phyloP scores from a whole-genome alignment of 352 stramenopile genomes.

The Pythium vanterpoolii region DNA sequence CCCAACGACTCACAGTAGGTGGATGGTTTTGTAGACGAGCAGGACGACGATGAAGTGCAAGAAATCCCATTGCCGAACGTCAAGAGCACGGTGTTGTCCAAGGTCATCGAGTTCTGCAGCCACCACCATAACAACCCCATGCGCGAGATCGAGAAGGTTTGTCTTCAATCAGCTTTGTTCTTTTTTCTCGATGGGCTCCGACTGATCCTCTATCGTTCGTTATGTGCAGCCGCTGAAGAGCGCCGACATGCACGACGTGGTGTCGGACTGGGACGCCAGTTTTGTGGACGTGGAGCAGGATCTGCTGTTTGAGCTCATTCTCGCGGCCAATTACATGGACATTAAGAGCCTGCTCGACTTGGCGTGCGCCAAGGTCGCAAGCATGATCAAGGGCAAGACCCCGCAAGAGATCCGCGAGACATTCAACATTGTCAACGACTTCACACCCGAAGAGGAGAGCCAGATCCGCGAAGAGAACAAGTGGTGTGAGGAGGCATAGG shows the following conservation, averaged over 20 bases:
- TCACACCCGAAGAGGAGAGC: slow-evolving; percentile 99
- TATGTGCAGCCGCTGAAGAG: slow-evolving; percentile 92
- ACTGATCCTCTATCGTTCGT: background rate
- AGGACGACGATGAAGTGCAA: slow-evolving; percentile 93
- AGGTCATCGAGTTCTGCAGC: slow-evolving; percentile 97
- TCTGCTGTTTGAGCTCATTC: slow-evolving; percentile 99
- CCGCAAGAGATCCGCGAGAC: slow-evolving; percentile 99
- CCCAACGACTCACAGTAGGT: no score
- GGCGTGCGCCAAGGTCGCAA: slow-evolving; percentile 90
- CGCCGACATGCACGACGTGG: slow-evolving; percentile 98
- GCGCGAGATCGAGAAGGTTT: slow-evolving; percentile 98
- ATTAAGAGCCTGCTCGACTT: slow-evolving; percentile 96
- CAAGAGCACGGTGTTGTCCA: slow-evolving; percentile 95
- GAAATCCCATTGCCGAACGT: slow-evolving; percentile 98
- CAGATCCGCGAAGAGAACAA: slow-evolving; percentile 99
- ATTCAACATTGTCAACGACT: slow-evolving; percentile 99
- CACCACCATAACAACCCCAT: slow-evolving; percentile 97
- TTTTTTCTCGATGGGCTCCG: background rate
- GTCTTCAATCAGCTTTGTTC: slow-evolving; percentile 1
- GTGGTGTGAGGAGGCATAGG: slow-evolving; percentile 98
- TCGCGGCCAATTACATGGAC: slow-evolving; percentile 99
- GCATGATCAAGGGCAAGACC: slow-evolving; percentile 96
- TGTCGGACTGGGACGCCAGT: slow-evolving; percentile 99
- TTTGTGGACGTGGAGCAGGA: slow-evolving; percentile 99
- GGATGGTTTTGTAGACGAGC: slow-evolving; percentile 87